phyloP scores from a whole-genome alignment of 371 early-diverging fungal genomes.

The Mucor sp. region DNA sequence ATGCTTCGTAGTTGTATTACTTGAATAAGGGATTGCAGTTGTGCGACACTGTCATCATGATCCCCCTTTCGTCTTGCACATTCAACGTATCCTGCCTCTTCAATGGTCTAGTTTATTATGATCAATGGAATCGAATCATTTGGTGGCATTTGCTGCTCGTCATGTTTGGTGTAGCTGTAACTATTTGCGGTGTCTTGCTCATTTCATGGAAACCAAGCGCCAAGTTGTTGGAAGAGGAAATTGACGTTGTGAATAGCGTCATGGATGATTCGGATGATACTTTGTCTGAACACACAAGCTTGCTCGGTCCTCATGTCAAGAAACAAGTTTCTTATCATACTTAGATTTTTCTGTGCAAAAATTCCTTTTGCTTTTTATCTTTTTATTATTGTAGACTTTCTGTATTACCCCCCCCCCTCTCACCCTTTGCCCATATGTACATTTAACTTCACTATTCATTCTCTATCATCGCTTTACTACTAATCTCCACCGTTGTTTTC shows the following conservation, averaged over 20 bases:
- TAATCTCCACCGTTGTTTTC: neutral
- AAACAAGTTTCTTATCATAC: neutral
- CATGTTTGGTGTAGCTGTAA: conserved; percentile 64
- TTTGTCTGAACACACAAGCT: neutral
- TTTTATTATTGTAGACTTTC: neutral
- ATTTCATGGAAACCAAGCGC: conserved; percentile 50
- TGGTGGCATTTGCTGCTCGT: conserved; percentile 70
- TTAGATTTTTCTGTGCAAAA: neutral
- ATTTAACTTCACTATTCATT: neutral
- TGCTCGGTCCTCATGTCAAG: neutral
- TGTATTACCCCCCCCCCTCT: neutral
- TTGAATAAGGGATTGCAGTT: conserved; percentile 75
- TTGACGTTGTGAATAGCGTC: neutral
- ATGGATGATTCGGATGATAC: neutral
- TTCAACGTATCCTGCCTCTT: conserved; percentile 78
- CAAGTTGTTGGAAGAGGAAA: conserved; percentile 13
- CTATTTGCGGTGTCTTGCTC: conserved; percentile 65
- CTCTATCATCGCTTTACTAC: neutral
- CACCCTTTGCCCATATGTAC: neutral
- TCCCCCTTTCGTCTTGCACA: conserved; percentile 80
- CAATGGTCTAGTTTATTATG: conserved; percentile 81
- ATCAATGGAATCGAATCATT: conserved; percentile 69
- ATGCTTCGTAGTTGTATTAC: conserved; percentile 64
- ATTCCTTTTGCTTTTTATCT: neutral
- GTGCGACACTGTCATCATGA: conserved; percentile 77